phyloP scores from a whole-genome alignment of 495 filamentous ascomycete genomes.

The Endocarpon pusillum region DNA sequence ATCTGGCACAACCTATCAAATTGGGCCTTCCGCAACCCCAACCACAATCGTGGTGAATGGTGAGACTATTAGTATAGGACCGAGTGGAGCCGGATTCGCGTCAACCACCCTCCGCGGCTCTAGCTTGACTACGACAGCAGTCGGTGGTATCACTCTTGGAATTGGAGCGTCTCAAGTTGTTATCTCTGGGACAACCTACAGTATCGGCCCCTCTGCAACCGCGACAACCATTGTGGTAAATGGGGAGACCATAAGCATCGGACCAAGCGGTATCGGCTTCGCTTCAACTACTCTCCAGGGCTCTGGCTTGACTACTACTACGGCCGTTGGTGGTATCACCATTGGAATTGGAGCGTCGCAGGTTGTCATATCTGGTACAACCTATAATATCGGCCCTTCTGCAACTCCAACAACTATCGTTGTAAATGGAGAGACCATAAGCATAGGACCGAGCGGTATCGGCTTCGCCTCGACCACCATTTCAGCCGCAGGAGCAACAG shows the following conservation, averaged over 20 bases:
- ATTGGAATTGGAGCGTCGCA: constrained; percentile 22
- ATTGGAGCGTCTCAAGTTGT: constrained; percentile 23
- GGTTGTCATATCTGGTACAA: constrained; percentile 27
- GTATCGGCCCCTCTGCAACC: constrained; percentile 13
- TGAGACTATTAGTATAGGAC: constrained; percentile 29
- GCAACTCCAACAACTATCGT: constrained; percentile 18
- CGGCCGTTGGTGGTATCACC: too few species aligned
- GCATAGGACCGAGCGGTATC: constrained; percentile 26
- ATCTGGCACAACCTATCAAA: constrained; percentile 25
- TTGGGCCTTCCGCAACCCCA: constrained; percentile 13
- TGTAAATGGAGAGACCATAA: constrained; percentile 26
- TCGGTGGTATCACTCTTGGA: constrained; percentile 20
- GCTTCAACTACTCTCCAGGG: constrained; percentile 25
- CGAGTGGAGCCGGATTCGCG: constrained; percentile 22
- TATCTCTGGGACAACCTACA: constrained; percentile 28
- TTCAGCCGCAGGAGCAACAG: too few species aligned
- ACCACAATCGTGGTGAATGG: constrained; percentile 24
- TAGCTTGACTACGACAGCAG: constrained; percentile 5
- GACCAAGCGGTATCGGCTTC: constrained; percentile 21
- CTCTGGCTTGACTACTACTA: too few species aligned
- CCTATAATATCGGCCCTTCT: constrained; percentile 20
- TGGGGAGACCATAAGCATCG: constrained; percentile 29
- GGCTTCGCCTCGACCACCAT: constrained; percentile 22
- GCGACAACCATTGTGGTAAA: constrained; percentile 20
- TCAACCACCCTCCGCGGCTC: constrained; percentile 17